Conservation (phyloP, 2,329 filamentous ascomycete species). For the Colletotrichum acutatum region DNA sequence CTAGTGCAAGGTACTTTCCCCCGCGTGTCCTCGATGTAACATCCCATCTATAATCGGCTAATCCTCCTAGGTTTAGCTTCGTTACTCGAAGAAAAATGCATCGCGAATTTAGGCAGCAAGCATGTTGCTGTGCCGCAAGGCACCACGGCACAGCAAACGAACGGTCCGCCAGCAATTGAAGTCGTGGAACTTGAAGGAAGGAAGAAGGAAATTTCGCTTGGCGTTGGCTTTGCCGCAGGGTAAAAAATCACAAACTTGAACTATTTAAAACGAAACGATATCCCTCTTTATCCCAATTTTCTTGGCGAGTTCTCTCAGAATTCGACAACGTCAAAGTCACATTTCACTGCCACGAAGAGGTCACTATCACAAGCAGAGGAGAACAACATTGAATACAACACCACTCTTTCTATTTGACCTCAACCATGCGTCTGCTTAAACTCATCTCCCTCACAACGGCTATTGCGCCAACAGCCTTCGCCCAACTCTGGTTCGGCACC, state of each 20-base stretch:
- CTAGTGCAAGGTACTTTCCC: no score
- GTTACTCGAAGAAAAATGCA: background rate
- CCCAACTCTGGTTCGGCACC: background rate
- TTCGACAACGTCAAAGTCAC: background rate
- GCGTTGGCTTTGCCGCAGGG: background rate
- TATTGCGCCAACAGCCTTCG: background rate
- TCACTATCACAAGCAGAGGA: no score
- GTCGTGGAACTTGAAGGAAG: background rate
- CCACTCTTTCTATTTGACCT: background rate
- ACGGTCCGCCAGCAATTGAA: background rate
- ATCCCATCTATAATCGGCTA: background rate
- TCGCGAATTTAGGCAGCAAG: background rate
- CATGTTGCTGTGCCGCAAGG: background rate
- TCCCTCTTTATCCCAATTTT: no score
- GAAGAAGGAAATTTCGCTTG: background rate
- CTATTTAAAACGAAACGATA: background rate
- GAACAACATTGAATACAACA: no score
- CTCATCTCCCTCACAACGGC: background rate
- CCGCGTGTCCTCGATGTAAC: background rate
- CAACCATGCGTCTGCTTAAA: conserved; percentile 9
- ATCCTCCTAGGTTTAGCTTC: background rate
- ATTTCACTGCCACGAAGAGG: background rate
- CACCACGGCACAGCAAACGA: background rate
- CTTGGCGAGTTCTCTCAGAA: background rate
- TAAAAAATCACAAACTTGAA: background rate